Base-by-base conservation (phyloP, 306 rosid genomes). In the Dalbergia oliveri region DNA sequence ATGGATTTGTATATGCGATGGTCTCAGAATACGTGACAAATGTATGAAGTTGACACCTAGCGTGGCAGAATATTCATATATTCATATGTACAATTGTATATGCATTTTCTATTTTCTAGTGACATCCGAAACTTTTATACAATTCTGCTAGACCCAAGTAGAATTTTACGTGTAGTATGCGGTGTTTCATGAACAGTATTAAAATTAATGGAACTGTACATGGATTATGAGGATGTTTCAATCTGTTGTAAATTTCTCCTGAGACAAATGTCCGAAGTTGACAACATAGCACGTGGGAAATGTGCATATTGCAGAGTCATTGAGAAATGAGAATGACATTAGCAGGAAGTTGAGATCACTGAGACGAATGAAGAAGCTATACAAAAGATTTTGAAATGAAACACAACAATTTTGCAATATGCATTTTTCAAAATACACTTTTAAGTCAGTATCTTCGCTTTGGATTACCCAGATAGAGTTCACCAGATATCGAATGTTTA, bases 381-480 rank as follows among this genome's bases (percentile, higher is more conserved):
- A 63, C 82, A 70, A 77, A 66, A 66, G 77, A 35, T 57, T 35
- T 50, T 34, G 9, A 50, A 78, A 45, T 45, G 33, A 72, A 72
- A 37, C 49, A 63, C 11, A 23, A 39, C 19, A 62, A 63, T 4
- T 39, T 50, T 59, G 51, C 5, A 72, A 78, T 15, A 33, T 34
- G 60, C 73, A 35, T 21, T 57, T 57, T 34, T 71, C 78, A 37
- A 62, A 70, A 70, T 73, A 23, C 58, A 11, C 3, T 65, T 76
- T 64, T 9, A 5, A 9, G 53, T 45, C 21, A 69, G 77, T 47
- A 53, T 79, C 77, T 69, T 69, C 53, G 41, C 63, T 79, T 79
- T 62, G 73, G 66, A 62, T 45, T 71, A 71, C 78, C 58, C 65
- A 39, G 53, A 62, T n/a, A 62, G 72, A 6, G 21, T 61, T 79